These are phyloP conservation scores for Austroboletus niveus DNA, from an alignment of 1,284 basidiomycete genomes.

Conservation along the genomic window DNA sequence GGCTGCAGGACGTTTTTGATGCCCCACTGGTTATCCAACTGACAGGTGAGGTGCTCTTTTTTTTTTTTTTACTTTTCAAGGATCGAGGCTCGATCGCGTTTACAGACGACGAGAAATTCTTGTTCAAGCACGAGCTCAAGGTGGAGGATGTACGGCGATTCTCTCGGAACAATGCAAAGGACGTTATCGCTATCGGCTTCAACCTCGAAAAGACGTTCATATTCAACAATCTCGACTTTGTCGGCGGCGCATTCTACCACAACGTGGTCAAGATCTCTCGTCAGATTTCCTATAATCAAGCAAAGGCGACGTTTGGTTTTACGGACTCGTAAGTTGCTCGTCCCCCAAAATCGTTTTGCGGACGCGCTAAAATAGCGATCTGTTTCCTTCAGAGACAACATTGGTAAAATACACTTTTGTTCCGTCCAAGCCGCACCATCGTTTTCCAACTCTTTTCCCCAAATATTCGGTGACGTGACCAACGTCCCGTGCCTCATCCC, in stretches of 20 bases:
- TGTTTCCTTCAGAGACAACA: slow-evolving; percentile 74
- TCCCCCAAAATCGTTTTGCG: no score
- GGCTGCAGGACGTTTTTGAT: slow-evolving; percentile 96
- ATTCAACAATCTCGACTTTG: slow-evolving; percentile 89
- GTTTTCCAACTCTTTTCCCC: slow-evolving; percentile 98
- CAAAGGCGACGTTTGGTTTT: slow-evolving; percentile 96
- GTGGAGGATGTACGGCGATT: slow-evolving; percentile 88
- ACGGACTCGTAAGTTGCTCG: slow-evolving; percentile 73
- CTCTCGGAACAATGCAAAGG: slow-evolving; percentile 84
- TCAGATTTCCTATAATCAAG: slow-evolving; percentile 91
- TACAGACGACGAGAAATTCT: slow-evolving; percentile 97
- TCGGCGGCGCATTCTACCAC: slow-evolving; percentile 92
- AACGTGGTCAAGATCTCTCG: slow-evolving; percentile 94
- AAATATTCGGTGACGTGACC: slow-evolving; percentile 87
- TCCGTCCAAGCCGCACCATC: slow-evolving; percentile 97
- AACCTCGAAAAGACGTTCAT: slow-evolving; percentile 94
- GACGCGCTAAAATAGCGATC: not conserved
- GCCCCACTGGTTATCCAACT: slow-evolving; percentile 94
- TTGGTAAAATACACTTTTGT: slow-evolving; percentile 97
- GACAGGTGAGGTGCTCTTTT: slow-evolving; percentile 56
- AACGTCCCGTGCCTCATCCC: slow-evolving; percentile 95
- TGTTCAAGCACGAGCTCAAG: slow-evolving; percentile 94
- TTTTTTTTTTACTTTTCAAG: not conserved
- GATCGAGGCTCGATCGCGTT: not conserved
- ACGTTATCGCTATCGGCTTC: slow-evolving; percentile 97